Evolutionary conservation across 257 asterid genomes (phyloP).

Genomic region (Cinchona pubescens): DNA sequence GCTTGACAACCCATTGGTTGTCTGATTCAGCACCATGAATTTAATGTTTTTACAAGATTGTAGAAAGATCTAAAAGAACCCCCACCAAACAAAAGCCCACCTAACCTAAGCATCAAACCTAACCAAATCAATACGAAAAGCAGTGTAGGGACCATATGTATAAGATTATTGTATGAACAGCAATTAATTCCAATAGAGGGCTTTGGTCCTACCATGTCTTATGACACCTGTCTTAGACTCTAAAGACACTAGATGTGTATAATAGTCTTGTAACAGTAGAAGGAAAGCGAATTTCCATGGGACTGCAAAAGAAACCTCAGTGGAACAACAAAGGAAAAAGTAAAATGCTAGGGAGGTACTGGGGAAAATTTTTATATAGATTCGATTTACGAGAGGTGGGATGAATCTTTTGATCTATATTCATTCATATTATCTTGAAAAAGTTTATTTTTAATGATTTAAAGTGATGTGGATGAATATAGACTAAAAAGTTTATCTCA

Average conservation of each 20-base stretch:
- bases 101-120: constrained; percentile 16
- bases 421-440: no score
- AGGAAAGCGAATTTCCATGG: neutral
- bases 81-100: constrained; percentile 20
- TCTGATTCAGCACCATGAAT: constrained; percentile 23
- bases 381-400: no score
- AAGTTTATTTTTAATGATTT: no score
- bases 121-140: constrained; percentile 2
- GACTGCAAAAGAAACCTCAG: constrained; percentile 2
- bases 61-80: neutral
- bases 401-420: no score
- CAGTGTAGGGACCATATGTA: constrained; percentile 11
- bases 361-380: no score
- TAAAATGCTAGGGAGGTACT: neutral
- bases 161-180: neutral
- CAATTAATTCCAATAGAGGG: constrained; percentile 9
- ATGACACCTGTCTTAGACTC: neutral
- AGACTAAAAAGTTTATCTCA: no score
- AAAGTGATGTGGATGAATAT: no score
- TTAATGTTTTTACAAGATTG: constrained; percentile 18
- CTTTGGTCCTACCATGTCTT: constrained; percentile 35
- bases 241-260: neutral
- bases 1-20: constrained; percentile 16
- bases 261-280: neutral
- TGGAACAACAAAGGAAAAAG: constrained; percentile 10